Conservation (phyloP, 2,329 filamentous ascomycete genomes). For the Westerdykella ornata region DNA sequence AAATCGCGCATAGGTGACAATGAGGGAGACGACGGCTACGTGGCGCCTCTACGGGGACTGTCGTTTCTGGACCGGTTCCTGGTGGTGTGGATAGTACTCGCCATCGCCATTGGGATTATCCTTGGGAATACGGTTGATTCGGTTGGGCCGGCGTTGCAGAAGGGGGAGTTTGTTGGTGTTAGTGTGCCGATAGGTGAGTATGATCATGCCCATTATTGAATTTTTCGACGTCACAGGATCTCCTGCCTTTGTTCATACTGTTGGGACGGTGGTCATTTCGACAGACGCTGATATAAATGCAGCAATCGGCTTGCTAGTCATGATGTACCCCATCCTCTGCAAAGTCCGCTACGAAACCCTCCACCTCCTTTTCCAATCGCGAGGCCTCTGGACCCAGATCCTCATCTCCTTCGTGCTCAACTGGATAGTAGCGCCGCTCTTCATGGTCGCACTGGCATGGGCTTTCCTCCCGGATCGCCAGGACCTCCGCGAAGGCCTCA, state of each 20-base stretch:
- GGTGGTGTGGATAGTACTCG: conserved; percentile 63
- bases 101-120: conserved; percentile 69
- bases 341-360: conserved; percentile 75
- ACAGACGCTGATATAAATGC: background rate
- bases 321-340: conserved; percentile 93
- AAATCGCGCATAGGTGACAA: background rate
- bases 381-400: conserved; percentile 70
- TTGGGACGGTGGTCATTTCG: background rate
- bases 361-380: conserved; percentile 57
- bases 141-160: conserved; percentile 57
- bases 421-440: conserved; percentile 73
- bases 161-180: conserved; percentile 65
- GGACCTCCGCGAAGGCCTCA: conserved; percentile 56
- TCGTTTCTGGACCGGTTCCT: conserved; percentile 43
- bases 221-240: background rate
- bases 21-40: background rate
- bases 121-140: conserved; percentile 67
- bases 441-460: conserved; percentile 73
- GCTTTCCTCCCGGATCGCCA: conserved; percentile 42
- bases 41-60: conserved; percentile 36
- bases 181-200: conserved; percentile 58
- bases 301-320: conserved; percentile 75
- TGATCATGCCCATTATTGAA: background rate
- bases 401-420: conserved; percentile 69
- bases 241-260: background rate